Evolutionary conservation across 2,329 filamentous ascomycete genomes (phyloP), one percentile per base, ranked within the genome.

Genomic region (Aspergillus terreus): DNA sequence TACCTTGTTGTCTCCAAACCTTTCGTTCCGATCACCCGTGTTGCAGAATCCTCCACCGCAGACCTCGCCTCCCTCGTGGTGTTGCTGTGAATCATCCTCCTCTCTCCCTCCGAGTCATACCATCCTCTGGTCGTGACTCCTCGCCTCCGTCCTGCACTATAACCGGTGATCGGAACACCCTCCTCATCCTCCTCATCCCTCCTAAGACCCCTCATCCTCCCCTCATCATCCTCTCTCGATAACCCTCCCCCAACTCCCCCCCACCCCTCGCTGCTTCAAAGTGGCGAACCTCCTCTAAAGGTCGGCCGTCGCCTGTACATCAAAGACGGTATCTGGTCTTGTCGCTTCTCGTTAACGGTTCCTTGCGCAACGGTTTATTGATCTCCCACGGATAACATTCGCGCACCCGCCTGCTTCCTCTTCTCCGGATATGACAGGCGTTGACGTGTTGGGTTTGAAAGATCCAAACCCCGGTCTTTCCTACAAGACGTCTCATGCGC

Each of bases 381-480:
- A 55, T 54, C 25, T 35, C 41, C 30, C 46, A 43, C 46, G 50
- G 46, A 33, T 45, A 33, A 23, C 38, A 30, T 21, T 33, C 10
- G 47, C 46, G 46, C 47, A 40, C 23, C 7, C 25, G 14, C 14
- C 35, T 38, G 15, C 36, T 43, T 23, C 45, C 44, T 46, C 56
- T 59, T 53, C 50, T 58, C 57, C 63, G 67, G 68, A 72, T 66
- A 73, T 73, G 69, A 63, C 71, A 67, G 67, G 66, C 61, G 71
- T 73, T 67, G 71, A 73, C 70, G 65, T 70, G 65, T 67, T 73
- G 66, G 69, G 70, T 68, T 65, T 71, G 64, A 71, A 63, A 49
- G 50, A 63, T 59, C 66, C 67, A 63, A 71, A 72, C 67, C 66
- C 68, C 57, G 59, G 65, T 53, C 56, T 61, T 56, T 63, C 65